Evolutionary conservation across 169 alveolate genomes (phyloP).

Genomic region (Eimeria acervulina): DNA sequence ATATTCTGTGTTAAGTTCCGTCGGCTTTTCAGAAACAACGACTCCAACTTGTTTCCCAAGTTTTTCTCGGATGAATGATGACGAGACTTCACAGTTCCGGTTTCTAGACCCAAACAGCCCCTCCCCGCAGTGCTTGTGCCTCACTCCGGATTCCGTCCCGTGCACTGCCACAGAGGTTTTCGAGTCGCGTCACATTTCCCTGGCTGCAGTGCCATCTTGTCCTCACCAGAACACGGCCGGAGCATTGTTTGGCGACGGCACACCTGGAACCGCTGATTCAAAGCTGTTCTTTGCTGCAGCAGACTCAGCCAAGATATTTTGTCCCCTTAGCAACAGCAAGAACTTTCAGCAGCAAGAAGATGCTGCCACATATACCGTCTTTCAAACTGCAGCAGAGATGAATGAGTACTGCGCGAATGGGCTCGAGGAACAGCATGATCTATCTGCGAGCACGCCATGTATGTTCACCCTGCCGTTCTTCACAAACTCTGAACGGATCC

Average conservation of each 20-base stretch:
- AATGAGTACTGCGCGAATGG: conserved; percentile 72
- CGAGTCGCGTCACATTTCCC: not conserved
- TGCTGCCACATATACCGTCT: conserved; percentile 54
- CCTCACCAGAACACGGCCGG: conserved; percentile 45
- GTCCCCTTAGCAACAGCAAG: conserved; percentile 71
- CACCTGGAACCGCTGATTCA: conserved; percentile 64
- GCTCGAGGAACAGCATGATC: conserved; percentile 23
- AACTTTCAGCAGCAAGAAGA: not conserved
- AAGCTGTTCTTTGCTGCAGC: conserved; percentile 73
- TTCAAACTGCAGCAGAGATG: conserved; percentile 54
- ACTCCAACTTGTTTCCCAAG: conserved; percentile 62
- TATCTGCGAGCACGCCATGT: conserved; percentile 63
- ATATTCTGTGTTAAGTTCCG: not conserved
- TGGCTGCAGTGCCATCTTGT: not conserved
- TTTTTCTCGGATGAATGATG: conserved; percentile 51
- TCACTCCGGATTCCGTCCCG: conserved; percentile 41
- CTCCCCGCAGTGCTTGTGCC: conserved; percentile 68
- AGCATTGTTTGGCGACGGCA: conserved; percentile 17
- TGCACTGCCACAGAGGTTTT: conserved; percentile 76
- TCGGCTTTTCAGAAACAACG: conserved; percentile 19
- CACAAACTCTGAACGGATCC: not conserved
- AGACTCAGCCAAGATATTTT: conserved; percentile 57
- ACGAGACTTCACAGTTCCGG: conserved; percentile 52
- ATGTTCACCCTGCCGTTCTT: not conserved
- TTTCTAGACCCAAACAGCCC: conserved; percentile 36